Evolutionary conservation across 768 basidiomycete genomes (phyloP).

Genomic region (Phaeolepiota aurea): DNA sequence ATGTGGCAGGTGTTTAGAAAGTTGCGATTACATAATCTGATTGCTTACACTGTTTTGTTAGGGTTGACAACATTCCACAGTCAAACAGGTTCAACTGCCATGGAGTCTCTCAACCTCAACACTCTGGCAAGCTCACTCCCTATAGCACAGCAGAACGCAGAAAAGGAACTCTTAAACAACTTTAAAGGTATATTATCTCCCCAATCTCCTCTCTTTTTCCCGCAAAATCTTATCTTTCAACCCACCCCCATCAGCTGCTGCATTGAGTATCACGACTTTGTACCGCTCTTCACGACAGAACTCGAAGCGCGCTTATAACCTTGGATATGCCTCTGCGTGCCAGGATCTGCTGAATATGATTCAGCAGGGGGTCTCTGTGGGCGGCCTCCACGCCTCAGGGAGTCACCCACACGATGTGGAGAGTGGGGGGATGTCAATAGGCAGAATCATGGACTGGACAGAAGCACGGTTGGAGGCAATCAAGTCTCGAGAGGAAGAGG

Average conservation of each 20-base stretch:
- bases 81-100: slow-evolving; percentile 15
- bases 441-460: slow-evolving; percentile 77
- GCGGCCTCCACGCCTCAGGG: slow-evolving; percentile 31
- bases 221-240: slow-evolving; percentile 2
- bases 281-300: slow-evolving; percentile 73
- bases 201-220: slow-evolving; percentile 6
- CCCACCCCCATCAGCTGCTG: slow-evolving; percentile 48
- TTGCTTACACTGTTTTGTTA: too few species aligned
- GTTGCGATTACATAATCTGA: too few species aligned
- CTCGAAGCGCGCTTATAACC: slow-evolving; percentile 74
- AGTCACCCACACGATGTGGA: slow-evolving; percentile 36
- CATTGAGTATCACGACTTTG: slow-evolving; percentile 76
- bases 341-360: slow-evolving; percentile 77
- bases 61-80: too few species aligned
- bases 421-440: slow-evolving; percentile 63
- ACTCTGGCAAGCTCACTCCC: slow-evolving; percentile 73
- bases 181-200: slow-evolving; percentile 54
- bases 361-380: slow-evolving; percentile 71
- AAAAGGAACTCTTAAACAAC: slow-evolving; percentile 74
- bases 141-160: slow-evolving; percentile 64
- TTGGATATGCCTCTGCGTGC: slow-evolving; percentile 74
- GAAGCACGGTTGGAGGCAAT: slow-evolving; percentile 77
- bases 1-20: too few species aligned
- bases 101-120: slow-evolving; percentile 77
- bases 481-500: slow-evolving; percentile 67